Conservation (phyloP, 164 flowering plant genomes). For the Chimonanthus salicifolius region DNA sequence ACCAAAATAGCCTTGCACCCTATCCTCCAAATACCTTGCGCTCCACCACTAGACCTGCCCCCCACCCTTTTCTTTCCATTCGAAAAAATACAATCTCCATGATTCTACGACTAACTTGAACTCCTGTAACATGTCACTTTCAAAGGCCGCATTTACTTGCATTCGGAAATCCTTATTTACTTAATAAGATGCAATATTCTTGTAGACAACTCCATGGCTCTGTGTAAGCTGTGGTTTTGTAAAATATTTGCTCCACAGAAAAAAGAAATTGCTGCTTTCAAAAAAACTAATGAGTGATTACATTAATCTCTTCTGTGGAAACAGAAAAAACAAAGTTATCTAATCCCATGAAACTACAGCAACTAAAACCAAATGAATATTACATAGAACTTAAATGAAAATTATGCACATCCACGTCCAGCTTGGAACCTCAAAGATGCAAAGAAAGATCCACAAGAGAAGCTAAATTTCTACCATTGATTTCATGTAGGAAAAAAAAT, state of each 20-base stretch:
- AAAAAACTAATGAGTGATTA: not conserved
- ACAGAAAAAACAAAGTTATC: not conserved
- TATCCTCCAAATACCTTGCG: too few relatives aligned
- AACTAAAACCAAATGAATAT: not conserved
- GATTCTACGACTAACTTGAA: too few relatives aligned
- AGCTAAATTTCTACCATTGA: not conserved
- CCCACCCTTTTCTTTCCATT: too few relatives aligned
- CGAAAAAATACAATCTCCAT: too few relatives aligned
- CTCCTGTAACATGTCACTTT: too few relatives aligned
- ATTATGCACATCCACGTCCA: not conserved
- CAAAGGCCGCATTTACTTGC: too few relatives aligned
- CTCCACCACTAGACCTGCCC: too few relatives aligned
- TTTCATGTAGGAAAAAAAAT: conserved; percentile 1
- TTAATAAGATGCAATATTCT: too few relatives aligned
- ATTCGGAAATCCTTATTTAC: too few relatives aligned
- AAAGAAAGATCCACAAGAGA: not conserved
- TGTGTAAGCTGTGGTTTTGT: not conserved
- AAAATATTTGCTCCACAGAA: not conserved
- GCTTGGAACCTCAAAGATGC: not conserved
- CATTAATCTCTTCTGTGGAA: not conserved
- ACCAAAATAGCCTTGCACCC: too few relatives aligned
- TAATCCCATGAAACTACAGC: not conserved
- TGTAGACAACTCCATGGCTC: too few relatives aligned
- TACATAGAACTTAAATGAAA: not conserved
- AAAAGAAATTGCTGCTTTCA: not conserved